Percentiles rank a stretch among this genome's conserved stretches.
These are phyloP conservation scores for Kalanchoe fedtschenkoi DNA, from an alignment of 164 flowering plant genomes.

Conservation along the genomic window DNA sequence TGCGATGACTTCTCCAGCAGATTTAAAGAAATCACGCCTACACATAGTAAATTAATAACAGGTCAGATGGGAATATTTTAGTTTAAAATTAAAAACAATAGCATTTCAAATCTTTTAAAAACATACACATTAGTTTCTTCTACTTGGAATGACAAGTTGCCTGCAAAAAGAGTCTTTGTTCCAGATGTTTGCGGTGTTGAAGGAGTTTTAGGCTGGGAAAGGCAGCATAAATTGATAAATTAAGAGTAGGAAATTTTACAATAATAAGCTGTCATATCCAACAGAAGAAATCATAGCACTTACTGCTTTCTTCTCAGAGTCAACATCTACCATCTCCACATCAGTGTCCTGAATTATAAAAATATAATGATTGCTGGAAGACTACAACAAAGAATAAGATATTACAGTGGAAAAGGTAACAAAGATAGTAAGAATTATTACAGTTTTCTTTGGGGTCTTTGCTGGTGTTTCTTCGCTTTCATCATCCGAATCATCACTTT, in stretches of 20 bases:
- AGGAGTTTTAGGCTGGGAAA: conserved; percentile 58
- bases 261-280: too few species aligned
- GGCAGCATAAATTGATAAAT: neutral
- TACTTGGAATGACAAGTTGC: conserved; percentile 51
- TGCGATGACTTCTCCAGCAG: conserved; percentile 55
- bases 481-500: conserved; percentile 21
- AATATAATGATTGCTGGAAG: too few species aligned
- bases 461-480: neutral
- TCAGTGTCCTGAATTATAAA: conserved; percentile 29
- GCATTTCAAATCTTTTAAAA: neutral
- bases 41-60: neutral
- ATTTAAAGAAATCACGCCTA: conserved; percentile 43
- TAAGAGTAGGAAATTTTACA: neutral
- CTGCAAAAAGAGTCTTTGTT: conserved; percentile 61
- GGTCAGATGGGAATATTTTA: neutral
- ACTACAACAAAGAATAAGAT: too few species aligned
- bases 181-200: conserved; percentile 33
- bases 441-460: conserved; percentile 18
- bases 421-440: conserved; percentile 15
- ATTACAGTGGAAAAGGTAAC: too few species aligned
- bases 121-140: conserved; percentile 54
- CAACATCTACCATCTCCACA: conserved; percentile 68
- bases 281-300: neutral
- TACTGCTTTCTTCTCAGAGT: conserved; percentile 31
- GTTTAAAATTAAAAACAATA: neutral